Conservation (phyloP, 2,329 filamentous ascomycete genomes). For the Colletotrichum salicis region DNA sequence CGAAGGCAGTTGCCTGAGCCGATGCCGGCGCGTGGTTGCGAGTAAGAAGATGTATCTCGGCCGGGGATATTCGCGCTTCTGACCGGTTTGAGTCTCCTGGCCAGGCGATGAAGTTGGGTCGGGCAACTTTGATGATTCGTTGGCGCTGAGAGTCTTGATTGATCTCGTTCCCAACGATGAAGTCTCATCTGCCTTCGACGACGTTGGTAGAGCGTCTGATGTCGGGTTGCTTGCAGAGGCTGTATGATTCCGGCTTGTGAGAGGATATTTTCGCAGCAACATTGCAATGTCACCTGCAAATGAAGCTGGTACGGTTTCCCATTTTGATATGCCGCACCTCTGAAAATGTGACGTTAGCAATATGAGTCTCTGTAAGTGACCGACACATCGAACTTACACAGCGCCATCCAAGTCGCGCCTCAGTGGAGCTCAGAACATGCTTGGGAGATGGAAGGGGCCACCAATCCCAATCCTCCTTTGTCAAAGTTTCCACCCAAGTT, state of each 20-base stretch:
- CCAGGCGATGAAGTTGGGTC: background rate
- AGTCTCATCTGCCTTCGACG: too few relatives aligned
- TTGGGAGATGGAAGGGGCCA: background rate
- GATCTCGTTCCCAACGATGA: background rate
- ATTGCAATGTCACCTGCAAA: background rate
- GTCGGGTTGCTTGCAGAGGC: background rate
- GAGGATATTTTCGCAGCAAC: background rate
- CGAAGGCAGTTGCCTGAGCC: background rate
- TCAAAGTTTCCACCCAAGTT: background rate
- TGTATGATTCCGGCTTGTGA: background rate
- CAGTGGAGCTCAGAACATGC: background rate
- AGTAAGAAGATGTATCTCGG: slow-evolving; percentile 8
- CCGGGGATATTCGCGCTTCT: background rate
- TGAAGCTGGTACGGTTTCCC: background rate
- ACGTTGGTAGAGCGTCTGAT: too few relatives aligned
- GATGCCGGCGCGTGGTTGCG: background rate
- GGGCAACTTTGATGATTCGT: background rate
- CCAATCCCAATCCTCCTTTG: background rate
- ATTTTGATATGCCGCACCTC: background rate
- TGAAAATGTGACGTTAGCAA: background rate
- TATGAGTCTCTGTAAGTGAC: too few relatives aligned
- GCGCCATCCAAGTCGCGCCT: background rate
- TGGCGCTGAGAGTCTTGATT: background rate
- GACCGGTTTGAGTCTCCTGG: background rate
- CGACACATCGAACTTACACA: background rate